phyloP scores from a whole-genome alignment of 2,329 filamentous ascomycete genomes.

The Capronia coronata region DNA sequence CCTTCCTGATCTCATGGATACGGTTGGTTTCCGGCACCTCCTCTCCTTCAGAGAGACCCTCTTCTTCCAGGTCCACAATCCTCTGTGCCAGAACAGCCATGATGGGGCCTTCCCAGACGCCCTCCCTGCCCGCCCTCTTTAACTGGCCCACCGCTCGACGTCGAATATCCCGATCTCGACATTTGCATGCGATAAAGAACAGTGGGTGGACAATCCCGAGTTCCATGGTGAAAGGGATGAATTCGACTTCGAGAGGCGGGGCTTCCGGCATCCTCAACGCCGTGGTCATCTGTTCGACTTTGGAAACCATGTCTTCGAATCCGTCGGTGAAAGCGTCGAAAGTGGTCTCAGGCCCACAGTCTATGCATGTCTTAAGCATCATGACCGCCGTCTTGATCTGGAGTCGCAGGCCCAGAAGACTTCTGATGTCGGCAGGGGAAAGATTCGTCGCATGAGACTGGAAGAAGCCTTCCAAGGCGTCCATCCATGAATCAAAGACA shows the following conservation, averaged over 20 bases:
- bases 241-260: slow-evolving; percentile 23
- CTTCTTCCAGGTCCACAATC: slow-evolving; percentile 29
- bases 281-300: slow-evolving; percentile 25
- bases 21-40: slow-evolving; percentile 26
- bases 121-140: slow-evolving; percentile 33
- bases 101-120: slow-evolving; percentile 34
- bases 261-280: slow-evolving; percentile 20
- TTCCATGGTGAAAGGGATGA: slow-evolving; percentile 30
- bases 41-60: slow-evolving; percentile 17
- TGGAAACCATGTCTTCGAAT: slow-evolving; percentile 29
- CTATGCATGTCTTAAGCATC: slow-evolving; percentile 27
- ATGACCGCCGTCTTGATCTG: slow-evolving; percentile 29
- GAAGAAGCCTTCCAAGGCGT: slow-evolving; percentile 27
- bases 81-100: slow-evolving; percentile 30
- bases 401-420: slow-evolving; percentile 27
- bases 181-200: slow-evolving; percentile 33
- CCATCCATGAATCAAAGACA: slow-evolving; percentile 27
- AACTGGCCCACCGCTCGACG: slow-evolving; percentile 31
- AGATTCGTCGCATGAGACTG: slow-evolving; percentile 6
- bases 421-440: slow-evolving; percentile 22
- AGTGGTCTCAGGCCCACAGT: slow-evolving; percentile 24
- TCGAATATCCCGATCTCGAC: slow-evolving; percentile 28
- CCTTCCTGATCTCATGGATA: slow-evolving; percentile 29
- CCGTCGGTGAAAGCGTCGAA: slow-evolving; percentile 26
- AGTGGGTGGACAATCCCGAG: slow-evolving; percentile 33